Evolutionary conservation across 2,329 filamentous ascomycete species (phyloP).

Genomic region (Septoria petroselini): DNA sequence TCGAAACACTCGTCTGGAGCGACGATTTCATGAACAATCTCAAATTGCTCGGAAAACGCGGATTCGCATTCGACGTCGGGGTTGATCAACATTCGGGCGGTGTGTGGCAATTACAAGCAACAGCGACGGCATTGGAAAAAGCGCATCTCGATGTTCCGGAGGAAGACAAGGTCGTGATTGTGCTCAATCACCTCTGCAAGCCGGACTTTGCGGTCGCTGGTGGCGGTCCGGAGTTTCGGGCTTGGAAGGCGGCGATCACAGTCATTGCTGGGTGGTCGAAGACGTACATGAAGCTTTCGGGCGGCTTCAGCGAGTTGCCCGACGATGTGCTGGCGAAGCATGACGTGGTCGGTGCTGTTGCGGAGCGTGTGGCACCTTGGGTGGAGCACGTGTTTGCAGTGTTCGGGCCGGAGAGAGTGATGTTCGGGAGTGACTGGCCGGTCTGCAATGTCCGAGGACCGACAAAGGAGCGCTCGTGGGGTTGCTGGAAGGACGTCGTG

Average conservation of each 20-base stretch:
- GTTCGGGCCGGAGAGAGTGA: slow-evolving; percentile 69
- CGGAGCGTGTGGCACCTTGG: slow-evolving; percentile 66
- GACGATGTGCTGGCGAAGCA: slow-evolving; percentile 37
- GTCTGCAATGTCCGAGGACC: slow-evolving; percentile 71
- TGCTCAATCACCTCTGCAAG: slow-evolving; percentile 88
- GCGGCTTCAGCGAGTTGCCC: slow-evolving; percentile 75
- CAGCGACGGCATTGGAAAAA: slow-evolving; percentile 38
- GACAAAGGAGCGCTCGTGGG: slow-evolving; percentile 62
- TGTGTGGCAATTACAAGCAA: slow-evolving; percentile 53
- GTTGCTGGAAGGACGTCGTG: slow-evolving; percentile 70
- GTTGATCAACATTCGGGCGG: slow-evolving; percentile 78
- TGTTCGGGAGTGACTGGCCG: slow-evolving; percentile 95
- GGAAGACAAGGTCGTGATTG: slow-evolving; percentile 60
- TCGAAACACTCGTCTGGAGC: slow-evolving; percentile 38
- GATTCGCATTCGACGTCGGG: slow-evolving; percentile 75
- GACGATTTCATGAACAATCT: slow-evolving; percentile 50
- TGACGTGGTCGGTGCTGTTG: slow-evolving; percentile 53
- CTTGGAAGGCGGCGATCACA: slow-evolving; percentile 68
- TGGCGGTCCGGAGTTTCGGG: slow-evolving; percentile 53
- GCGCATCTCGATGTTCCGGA: slow-evolving; percentile 62
- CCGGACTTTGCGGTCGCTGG: slow-evolving; percentile 55
- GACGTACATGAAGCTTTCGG: slow-evolving; percentile 91
- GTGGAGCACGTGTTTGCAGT: slow-evolving; percentile 66
- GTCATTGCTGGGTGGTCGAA: slow-evolving; percentile 61
- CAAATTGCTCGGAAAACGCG: slow-evolving; percentile 55